A percentile compares a stretch with the other conserved stretches of the same genome.
phyloP scores from a whole-genome alignment of 352 stramenopile genomes.

The Phytophthora capsici region DNA sequence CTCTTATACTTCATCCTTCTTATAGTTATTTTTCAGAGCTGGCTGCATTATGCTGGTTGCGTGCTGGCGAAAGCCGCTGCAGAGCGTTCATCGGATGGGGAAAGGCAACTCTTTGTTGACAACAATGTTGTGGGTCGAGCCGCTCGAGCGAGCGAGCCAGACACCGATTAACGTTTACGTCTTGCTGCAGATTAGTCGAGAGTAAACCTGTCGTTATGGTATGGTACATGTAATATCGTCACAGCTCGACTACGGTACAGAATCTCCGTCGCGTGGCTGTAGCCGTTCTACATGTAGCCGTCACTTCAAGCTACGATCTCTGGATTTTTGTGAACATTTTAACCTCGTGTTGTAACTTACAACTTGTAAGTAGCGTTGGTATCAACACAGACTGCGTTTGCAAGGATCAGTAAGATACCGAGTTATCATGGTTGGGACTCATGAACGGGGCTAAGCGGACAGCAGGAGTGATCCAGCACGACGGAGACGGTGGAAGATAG shows the following conservation, averaged over 20 bases:
- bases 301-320: constrained; percentile 6
- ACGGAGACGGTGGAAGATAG: too few species aligned
- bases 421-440: too few species aligned
- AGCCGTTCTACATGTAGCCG: background rate
- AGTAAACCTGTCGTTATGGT: constrained; percentile 18
- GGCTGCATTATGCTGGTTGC: constrained; percentile 21
- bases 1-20: constrained; percentile 2
- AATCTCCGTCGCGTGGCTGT: constrained; percentile 10
- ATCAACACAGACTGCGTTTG: background rate
- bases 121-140: too few species aligned
- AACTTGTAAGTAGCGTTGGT: background rate
- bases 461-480: too few species aligned
- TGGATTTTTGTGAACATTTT: constrained; percentile 12
- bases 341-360: constrained; percentile 16
- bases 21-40: constrained; percentile 9
- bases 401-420: background rate
- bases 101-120: constrained; percentile 22
- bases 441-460: too few species aligned
- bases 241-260: background rate
- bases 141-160: constrained; percentile 4
- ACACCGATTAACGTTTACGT: constrained; percentile 21
- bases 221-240: too few species aligned
- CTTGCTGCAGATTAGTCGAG: constrained; percentile 15
- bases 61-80: constrained; percentile 32
- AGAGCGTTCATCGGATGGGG: constrained; percentile 24